phyloP scores from a whole-genome alignment of 2,329 filamentous ascomycete genomes.

The Huntiella abstrusa region DNA sequence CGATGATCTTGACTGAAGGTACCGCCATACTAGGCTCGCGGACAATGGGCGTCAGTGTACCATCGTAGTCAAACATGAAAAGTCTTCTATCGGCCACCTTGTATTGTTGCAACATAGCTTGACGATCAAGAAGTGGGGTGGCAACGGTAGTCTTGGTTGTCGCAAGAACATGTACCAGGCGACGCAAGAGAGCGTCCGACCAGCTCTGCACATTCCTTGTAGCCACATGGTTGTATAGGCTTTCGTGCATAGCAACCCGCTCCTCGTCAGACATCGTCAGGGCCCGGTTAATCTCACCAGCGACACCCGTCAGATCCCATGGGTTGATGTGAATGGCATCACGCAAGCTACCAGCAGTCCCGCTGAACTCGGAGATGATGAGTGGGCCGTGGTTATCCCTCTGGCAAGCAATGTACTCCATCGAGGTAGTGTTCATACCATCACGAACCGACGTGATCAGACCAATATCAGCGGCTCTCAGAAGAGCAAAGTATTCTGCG shows the following conservation, averaged over 20 bases:
- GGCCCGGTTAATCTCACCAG: constrained; percentile 63
- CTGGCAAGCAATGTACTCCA: constrained; percentile 89
- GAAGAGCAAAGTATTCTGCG: constrained; percentile 86
- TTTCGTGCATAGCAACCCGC: constrained; percentile 49
- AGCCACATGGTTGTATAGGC: constrained; percentile 67
- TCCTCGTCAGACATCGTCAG: constrained; percentile 54
- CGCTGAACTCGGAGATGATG: constrained; percentile 92
- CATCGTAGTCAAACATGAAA: constrained; percentile 98
- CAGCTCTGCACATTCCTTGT: constrained; percentile 73
- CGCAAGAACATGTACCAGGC: constrained; percentile 61
- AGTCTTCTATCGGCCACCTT: constrained; percentile 56
- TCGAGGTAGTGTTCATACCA: constrained; percentile 92
- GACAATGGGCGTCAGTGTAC: constrained; percentile 88
- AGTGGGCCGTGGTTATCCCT: constrained; percentile 70
- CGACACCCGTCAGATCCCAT: constrained; percentile 76
- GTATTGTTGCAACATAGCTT: constrained; percentile 55
- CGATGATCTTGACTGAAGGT: constrained; percentile 65
- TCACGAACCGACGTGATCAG: constrained; percentile 91
- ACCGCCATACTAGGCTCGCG: constrained; percentile 77
- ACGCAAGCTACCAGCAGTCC: constrained; percentile 68
- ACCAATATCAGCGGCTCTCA: constrained; percentile 76
- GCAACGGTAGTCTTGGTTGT: constrained; percentile 56
- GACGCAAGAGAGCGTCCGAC: constrained; percentile 62
- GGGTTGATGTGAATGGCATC: constrained; percentile 93
- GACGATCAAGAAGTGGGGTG: constrained; percentile 66